Evolutionary conservation across 495 filamentous ascomycete genomes (phyloP), one percentile per base, ranked within the genome.

Genomic region (Aspergillus hancockii): DNA sequence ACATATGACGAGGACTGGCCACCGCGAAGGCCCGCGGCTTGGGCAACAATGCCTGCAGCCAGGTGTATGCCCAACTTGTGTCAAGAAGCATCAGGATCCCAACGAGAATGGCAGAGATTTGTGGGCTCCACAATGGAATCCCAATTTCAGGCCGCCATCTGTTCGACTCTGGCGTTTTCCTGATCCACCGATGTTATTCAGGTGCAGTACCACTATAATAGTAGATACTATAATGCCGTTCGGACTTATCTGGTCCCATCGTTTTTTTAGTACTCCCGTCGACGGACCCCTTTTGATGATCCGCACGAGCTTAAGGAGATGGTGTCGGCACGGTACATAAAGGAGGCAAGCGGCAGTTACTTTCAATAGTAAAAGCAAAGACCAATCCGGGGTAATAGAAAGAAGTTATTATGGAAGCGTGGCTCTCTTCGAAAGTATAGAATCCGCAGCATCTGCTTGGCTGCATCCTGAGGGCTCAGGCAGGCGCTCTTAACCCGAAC

Each of bases 21-120:
- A 47, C 57, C 55, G 55, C 62, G 54, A 47, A 54, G 30, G 60
- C 55, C 59, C 58, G 56, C 53, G 47, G 52, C 47, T 70, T 68
- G 68, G 68, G 68, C 68, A 60, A 68, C 68, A 63, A 71, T 50
- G 55, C 65, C 46, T 68, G 68, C 68, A 71, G 61, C 34, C n/a
- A 65, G 14, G 52, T 71, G 61, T 65, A 58, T 71, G 68, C 68
- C 68, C 68, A 68, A 71, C 58, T 55, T 8, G 36, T n/a, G 32
- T 60, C 55, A 32, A 61, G 57, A 55, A 49, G 16, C 12, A 49
- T 55, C 58, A 52, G 25, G 31, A 59, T 63, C 55, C 55, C 46
- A 49, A 54, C 54, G 53, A 53, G 52, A 22, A 36, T 32, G 45
- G 19, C 54, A 57, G 61, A 53, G 61, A 59, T 59, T 49, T 54